Conservation (phyloP, 1,284 basidiomycete genomes). For the Exobasidium cylindrosporum region DNA sequence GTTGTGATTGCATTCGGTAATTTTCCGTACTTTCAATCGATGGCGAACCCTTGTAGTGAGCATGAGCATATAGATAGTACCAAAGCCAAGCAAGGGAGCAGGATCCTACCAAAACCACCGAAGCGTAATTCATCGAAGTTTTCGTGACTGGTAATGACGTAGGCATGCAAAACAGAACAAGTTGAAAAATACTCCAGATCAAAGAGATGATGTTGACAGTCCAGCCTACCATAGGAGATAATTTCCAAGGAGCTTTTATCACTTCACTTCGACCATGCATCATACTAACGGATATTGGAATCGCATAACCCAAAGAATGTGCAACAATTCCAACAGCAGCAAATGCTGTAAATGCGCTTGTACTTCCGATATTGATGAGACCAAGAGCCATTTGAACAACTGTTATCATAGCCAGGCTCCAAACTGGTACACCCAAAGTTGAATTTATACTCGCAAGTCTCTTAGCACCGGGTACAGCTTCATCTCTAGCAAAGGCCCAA, state of each 20-base stretch:
- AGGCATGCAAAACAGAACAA: conserved; percentile 19
- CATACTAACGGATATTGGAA: conserved; percentile 14
- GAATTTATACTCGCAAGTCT: neutral
- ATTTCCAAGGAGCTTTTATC: conserved; percentile 2
- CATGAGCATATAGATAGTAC: conserved; percentile 11
- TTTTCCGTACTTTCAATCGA: too few relatives aligned
- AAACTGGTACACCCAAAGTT: conserved; percentile 13
- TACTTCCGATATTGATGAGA: conserved; percentile 18
- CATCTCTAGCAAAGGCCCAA: conserved; percentile 15
- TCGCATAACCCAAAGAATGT: conserved; percentile 7
- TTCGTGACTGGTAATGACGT: conserved; percentile 14
- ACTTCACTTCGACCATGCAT: conserved; percentile 6
- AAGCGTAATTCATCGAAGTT: conserved; percentile 18
- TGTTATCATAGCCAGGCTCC: conserved; percentile 10
- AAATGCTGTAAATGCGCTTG: conserved; percentile 18
- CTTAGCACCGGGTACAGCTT: conserved; percentile 5
- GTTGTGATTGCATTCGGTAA: too few relatives aligned
- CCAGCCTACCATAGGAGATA: conserved; percentile 9
- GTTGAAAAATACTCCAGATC: conserved; percentile 13
- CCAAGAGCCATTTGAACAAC: conserved; percentile 18
- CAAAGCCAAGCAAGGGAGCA: conserved; percentile 5
- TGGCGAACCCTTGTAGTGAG: neutral
- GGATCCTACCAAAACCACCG: conserved; percentile 17
- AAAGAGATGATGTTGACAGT: conserved; percentile 5
- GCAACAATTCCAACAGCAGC: conserved; percentile 17